Conservation (phyloP, 2,329 filamentous ascomycete genomes). For the Truncatella angustata region DNA sequence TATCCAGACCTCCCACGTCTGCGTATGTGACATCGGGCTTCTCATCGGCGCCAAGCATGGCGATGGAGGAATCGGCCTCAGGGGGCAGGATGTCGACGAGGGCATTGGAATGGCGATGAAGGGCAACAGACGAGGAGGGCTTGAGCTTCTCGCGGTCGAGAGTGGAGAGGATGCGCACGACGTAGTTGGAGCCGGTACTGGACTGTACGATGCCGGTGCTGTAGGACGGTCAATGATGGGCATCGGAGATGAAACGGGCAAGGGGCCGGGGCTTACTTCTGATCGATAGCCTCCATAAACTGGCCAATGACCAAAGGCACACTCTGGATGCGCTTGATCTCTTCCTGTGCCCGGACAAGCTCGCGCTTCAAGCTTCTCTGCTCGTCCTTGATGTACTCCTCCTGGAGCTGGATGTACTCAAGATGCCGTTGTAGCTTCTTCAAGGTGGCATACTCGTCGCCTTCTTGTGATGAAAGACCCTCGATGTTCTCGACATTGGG, state of each 20-base stretch:
- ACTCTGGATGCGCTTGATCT: slow-evolving; percentile 99
- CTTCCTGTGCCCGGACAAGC: slow-evolving; percentile 94
- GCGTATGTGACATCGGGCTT: slow-evolving; percentile 98
- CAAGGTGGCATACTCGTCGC: slow-evolving; percentile 90
- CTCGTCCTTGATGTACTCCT: slow-evolving; percentile 99
- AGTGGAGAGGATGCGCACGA: slow-evolving; percentile 95
- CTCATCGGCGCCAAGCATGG: slow-evolving; percentile 94
- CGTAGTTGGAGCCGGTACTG: slow-evolving; percentile 97
- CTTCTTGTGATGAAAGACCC: slow-evolving; percentile 74
- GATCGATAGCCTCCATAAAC: slow-evolving; percentile 99
- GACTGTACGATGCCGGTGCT: slow-evolving; percentile 98
- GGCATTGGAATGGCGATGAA: slow-evolving; percentile 97
- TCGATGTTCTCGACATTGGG: slow-evolving; percentile 89
- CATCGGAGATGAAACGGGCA: neutral
- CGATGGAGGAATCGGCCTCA: slow-evolving; percentile 97
- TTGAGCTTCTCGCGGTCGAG: slow-evolving; percentile 98
- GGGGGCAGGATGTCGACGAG: slow-evolving; percentile 98
- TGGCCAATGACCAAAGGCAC: slow-evolving; percentile 97
- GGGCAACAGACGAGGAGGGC: slow-evolving; percentile 93
- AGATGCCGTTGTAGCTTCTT: slow-evolving; percentile 97
- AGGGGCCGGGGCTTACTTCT: slow-evolving; percentile 67
- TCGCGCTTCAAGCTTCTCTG: slow-evolving; percentile 97
- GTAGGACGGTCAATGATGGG: slow-evolving; percentile 10
- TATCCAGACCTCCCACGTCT: slow-evolving; percentile 95
- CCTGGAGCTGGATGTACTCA: slow-evolving; percentile 97